phyloP scores from a whole-genome alignment of 1,284 basidiomycete genomes.

The Sanguinoderma infundibulare region DNA sequence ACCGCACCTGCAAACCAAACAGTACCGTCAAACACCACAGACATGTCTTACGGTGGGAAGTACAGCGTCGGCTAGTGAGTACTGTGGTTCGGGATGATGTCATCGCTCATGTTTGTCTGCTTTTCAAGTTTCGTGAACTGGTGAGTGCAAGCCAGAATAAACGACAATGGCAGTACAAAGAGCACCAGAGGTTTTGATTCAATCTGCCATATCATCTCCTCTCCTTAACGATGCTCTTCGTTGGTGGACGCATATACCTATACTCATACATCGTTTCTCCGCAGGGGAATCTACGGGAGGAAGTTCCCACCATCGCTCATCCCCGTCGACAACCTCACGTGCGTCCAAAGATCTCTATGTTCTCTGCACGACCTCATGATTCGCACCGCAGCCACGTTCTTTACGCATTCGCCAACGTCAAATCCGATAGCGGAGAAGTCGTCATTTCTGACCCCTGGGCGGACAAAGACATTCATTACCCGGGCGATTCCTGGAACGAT shows the following conservation, averaged over 20 bases:
- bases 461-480: constrained; percentile 89
- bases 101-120: constrained; percentile 9
- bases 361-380: constrained; percentile 8
- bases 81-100: neutral
- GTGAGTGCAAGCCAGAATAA: constrained; percentile 47
- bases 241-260: neutral
- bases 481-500: constrained; percentile 91
- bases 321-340: constrained; percentile 85
- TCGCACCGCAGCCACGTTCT: constrained; percentile 65
- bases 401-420: constrained; percentile 91
- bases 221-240: too few relatives aligned
- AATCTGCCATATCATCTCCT: neutral
- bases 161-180: neutral
- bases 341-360: constrained; percentile 39
- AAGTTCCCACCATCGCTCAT: constrained; percentile 86
- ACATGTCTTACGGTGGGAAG: constrained; percentile 50
- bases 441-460: constrained; percentile 90
- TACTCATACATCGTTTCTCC: constrained; percentile 23
- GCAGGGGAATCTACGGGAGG: constrained; percentile 93
- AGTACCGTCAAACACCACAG: constrained; percentile 27
- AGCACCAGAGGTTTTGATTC: neutral
- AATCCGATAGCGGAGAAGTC: constrained; percentile 84
- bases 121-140: constrained; percentile 73
- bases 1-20: constrained; percentile 8
- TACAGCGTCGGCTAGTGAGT: constrained; percentile 82